Evolutionary conservation across 2,329 filamentous ascomycete species (phyloP).

Genomic region (Clonostachys sp.): DNA sequence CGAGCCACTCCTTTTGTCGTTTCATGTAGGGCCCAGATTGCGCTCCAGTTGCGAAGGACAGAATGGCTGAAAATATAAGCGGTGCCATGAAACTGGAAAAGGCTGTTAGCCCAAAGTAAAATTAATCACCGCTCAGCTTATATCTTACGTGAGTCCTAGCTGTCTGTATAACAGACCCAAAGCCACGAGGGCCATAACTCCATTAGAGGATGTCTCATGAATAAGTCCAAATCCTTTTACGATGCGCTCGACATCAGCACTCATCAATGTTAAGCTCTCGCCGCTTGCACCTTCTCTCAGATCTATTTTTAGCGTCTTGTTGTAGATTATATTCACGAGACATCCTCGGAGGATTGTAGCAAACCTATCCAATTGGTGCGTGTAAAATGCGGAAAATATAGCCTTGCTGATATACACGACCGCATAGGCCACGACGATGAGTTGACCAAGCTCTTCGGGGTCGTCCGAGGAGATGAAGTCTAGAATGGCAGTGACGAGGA

Average conservation of each 20-base stretch:
- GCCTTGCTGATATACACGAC: slow-evolving; percentile 34
- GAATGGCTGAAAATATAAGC: background rate
- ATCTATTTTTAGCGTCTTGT: slow-evolving; percentile 13
- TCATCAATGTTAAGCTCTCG: slow-evolving; percentile 38
- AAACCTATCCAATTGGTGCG: slow-evolving; percentile 27
- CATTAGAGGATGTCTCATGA: slow-evolving; percentile 29
- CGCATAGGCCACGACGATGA: slow-evolving; percentile 32
- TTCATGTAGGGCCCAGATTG: background rate
- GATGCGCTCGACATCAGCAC: slow-evolving; percentile 38
- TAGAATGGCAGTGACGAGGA: slow-evolving; percentile 32
- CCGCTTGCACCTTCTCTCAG: slow-evolving; percentile 3
- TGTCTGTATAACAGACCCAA: slow-evolving; percentile 24
- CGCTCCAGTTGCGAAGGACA: background rate
- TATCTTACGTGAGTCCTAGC: slow-evolving; percentile 39
- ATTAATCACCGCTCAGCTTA: slow-evolving; percentile 35
- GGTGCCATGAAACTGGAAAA: background rate
- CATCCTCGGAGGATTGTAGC: slow-evolving; percentile 23
- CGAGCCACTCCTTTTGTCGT: slow-evolving; percentile 23
- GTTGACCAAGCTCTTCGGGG: slow-evolving; percentile 21
- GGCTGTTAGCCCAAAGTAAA: background rate
- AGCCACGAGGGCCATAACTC: slow-evolving; percentile 19
- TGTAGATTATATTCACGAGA: slow-evolving; percentile 23
- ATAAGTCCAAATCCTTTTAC: slow-evolving; percentile 20
- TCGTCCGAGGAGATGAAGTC: slow-evolving; percentile 1
- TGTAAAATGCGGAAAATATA: slow-evolving; percentile 22